Base-by-base conservation (phyloP, 352 stramenopile genomes). In the Globisporangium nodosum region DNA sequence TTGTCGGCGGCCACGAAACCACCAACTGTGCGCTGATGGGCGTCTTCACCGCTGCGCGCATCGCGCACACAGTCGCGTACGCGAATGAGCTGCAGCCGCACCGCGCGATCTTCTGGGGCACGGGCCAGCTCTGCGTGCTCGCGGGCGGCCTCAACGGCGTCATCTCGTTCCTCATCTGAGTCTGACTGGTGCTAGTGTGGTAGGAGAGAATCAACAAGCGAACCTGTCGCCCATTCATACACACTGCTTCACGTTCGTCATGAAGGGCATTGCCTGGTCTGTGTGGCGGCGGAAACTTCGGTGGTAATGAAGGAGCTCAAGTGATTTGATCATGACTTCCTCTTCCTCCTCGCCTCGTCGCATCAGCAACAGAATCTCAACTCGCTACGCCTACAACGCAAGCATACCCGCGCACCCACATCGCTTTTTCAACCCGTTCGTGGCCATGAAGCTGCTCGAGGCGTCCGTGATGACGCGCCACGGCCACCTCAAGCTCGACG, bases 401-500 rank as follows among this genome's bases (percentile, higher is more conserved):
- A 24, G 21, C 21, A 24, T 24, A 24, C 1, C 21, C 21, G 21
- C 21, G 21, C 21, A 24, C 1, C 21, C 21, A 24, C 21, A 24
- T 24, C 21, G 21, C 21, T 24, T 24, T 24, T 24, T 24, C 1
- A 24, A 24, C 21, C 21, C 21, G 21, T 24, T 24, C 21, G 21
- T 24, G 21, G 21, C 21, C 21, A 24, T 24, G 21, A 24, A 24
- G 21, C 21, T 24, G 21, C 53, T 76, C 70, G 49, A 77, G 65
- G 52, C 86, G 78, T 20, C 78, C 76, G 53, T 85, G 68, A 51
- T 84, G 87, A 50, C 76, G 84, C 73, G 83, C 75, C 31, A 81
- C 52, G 8, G 73, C 82, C 0, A 64, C 75, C 15, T 85, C 56
- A 3, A 85, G 54, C 18, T 24, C 21, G 21, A 24, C 21, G 21